Base-by-base conservation (phyloP, 169 alveolate genomes). In the Cryptosporidium andersoni region DNA sequence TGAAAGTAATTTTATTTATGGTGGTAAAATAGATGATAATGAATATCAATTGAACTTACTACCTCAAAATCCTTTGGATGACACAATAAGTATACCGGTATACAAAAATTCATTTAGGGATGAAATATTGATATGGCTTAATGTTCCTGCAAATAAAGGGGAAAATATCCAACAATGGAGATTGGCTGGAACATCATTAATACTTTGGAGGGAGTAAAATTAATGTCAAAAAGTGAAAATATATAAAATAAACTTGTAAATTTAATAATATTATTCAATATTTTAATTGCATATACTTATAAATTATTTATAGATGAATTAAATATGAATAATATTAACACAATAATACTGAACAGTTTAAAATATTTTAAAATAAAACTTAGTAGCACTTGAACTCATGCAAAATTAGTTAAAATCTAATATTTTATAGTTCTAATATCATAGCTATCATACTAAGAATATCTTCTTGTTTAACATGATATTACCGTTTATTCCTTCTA, bases 121-220 rank as follows among this genome's bases (percentile, higher is more conserved):
- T 4, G 51, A 52, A 37, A 66, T 66, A 7, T 42, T 66, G 12
- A 52, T 66, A 55, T 66, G 81, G 81, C 60, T 66, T 1, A 66
- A 51, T 39, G 81, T 66, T 4, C 81, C 81, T 2, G 64, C 66
- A 37, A 51, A 39, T n/a, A n/a, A 37, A 1, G 45, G 45, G 11
- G 81, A 66, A 40, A 55, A 53, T 37, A 66, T 66, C 9, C 51
- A 66, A 40, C 81, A 66, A 43, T 66, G 81, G 81, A 66, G 81
- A 42, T 55, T 66, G 7, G 81, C 81, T 2, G 51, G 66, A 1
- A 51, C 81, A 7, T 66, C 56, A 34, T 47, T 66, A 25, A 66
- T 66, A 40, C 12, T 66, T 2, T 66, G 65, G 81, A 66, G 51
- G 51, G 65, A 51, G 16, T 66, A 66, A 14, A 16, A 5, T 49